phyloP scores from a whole-genome alignment of 2,329 filamentous ascomycete genomes.

The Ceratocystis smalleyi region DNA sequence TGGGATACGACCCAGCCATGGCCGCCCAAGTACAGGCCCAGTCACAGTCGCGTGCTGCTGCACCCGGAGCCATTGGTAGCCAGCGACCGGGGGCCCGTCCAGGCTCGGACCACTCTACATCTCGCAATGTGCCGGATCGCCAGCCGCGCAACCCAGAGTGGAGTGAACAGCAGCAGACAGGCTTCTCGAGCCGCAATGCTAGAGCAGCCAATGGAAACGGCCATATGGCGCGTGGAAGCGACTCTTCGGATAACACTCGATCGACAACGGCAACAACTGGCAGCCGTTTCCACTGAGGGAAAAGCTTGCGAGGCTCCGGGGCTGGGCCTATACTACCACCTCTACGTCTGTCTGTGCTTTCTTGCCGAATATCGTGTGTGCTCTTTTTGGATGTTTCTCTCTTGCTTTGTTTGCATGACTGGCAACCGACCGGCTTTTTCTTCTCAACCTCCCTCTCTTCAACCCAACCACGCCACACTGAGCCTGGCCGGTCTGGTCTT shows the following conservation, averaged over 20 bases:
- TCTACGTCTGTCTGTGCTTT: neutral
- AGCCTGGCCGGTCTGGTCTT: neutral
- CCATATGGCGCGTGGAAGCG: constrained; percentile 46
- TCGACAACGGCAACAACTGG: constrained; percentile 25
- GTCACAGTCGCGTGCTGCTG: constrained; percentile 28
- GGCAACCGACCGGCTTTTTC: neutral
- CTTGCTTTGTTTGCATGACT: neutral
- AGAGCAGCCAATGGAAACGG: constrained; percentile 32
- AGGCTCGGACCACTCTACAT: constrained; percentile 21
- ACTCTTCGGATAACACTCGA: constrained; percentile 31
- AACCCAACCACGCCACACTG: neutral
- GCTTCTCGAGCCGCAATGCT: constrained; percentile 39
- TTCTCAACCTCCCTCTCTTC: neutral
- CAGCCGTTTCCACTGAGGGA: constrained; percentile 17
- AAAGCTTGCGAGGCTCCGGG: no score
- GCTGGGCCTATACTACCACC: no score
- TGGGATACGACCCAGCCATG: constrained; percentile 12
- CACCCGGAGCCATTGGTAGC: constrained; percentile 48
- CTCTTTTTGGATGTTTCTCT: neutral
- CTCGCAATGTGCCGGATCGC: constrained; percentile 38
- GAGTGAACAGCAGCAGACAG: constrained; percentile 32
- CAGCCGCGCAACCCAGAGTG: constrained; percentile 51
- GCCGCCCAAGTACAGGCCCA: constrained; percentile 16
- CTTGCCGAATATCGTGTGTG: neutral
- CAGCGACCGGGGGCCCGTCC: constrained; percentile 35